Base-by-base conservation (phyloP, 192 early-diverging fungal genomes). In the Geosiphon pyriformis region DNA sequence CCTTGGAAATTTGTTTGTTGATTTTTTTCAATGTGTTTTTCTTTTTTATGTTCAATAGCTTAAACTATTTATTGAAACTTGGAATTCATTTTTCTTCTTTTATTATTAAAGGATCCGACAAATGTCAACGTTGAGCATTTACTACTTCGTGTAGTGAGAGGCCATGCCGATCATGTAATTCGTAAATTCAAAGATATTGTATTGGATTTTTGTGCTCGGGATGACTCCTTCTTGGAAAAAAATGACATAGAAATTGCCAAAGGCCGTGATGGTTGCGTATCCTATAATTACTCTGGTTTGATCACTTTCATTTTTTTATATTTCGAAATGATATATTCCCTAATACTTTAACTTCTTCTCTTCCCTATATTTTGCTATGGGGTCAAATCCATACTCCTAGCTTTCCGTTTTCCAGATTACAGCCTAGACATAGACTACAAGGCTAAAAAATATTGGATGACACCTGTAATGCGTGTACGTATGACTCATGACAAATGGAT, bases 71-170 rank as follows among this genome's bases (percentile, higher is more conserved):
- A n/a, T n/a, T n/a, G n/a, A n/a, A n/a, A n/a, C n/a, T n/a, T n/a
- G n/a, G n/a, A n/a, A n/a, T 42, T 42, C 37, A 15, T 42, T 42
- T 42, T 42, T 42, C 15, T 42, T 42, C 15, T 55, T 55, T 55
- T 54, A 20, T 55, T 12, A 27, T 26, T 55, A 29, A 20, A 55
- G 53, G 27, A 55, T 55, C 23, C 53, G 23, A 20, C 22, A 27
- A 55, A 55, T 55, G 23, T 55, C 20, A 55, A 55, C 27, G 23
- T 55, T 12, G 53, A 55, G 53, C 23, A 55, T 55, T 55, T 55
- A 4, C 27, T 55, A 29, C 53, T 55, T 29, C 53, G 23, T 55
- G 53, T 55, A 20, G 23, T 20, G 11, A 20, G 53, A 2, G 2
- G 18, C 2, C 53, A 55, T 12, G 53, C 53, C 10, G 53, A 55